Percentiles rank a stretch among this genome's conserved stretches.
These are phyloP conservation scores for Phytophthora tubulina DNA, from an alignment of 352 stramenopile species.

Conservation along the genomic window DNA sequence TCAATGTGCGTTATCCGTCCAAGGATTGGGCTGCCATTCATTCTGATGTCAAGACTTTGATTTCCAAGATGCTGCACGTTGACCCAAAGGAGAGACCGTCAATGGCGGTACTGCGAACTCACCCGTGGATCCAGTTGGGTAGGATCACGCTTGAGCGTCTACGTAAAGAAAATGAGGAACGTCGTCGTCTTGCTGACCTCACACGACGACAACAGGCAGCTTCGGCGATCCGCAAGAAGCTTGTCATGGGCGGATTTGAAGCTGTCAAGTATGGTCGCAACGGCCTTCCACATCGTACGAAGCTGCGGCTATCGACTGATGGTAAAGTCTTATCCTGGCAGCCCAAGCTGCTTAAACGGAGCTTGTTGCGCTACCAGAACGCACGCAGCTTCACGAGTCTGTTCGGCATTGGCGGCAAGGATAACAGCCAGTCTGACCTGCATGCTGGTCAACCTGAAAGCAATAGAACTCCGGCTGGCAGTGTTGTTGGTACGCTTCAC, in stretches of 20 bases:
- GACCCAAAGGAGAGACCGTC: slow-evolving; percentile 72
- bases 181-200: slow-evolving; percentile 55
- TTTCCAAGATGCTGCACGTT: slow-evolving; percentile 81
- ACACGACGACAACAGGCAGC: slow-evolving; percentile 72
- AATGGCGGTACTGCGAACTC: slow-evolving; percentile 60
- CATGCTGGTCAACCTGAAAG: slow-evolving; percentile 42
- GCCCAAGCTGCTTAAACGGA: slow-evolving; percentile 79
- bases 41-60: slow-evolving; percentile 74
- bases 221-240: slow-evolving; percentile 73
- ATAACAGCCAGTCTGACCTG: slow-evolving; percentile 53
- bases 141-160: slow-evolving; percentile 55
- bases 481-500: slow-evolving; percentile 30
- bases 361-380: slow-evolving; percentile 78
- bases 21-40: slow-evolving; percentile 82
- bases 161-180: slow-evolving; percentile 56
- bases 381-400: slow-evolving; percentile 73
- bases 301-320: slow-evolving; percentile 75
- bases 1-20: slow-evolving; percentile 84
- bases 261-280: slow-evolving; percentile 88
- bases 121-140: slow-evolving; percentile 76
- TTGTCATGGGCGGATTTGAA: slow-evolving; percentile 74
- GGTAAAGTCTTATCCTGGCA: slow-evolving; percentile 81
- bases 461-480: slow-evolving; percentile 41
- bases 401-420: slow-evolving; percentile 58
- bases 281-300: slow-evolving; percentile 77